Conservation (phyloP, 2,329 filamentous ascomycete species). For the Clonostachys chloroleuca region DNA sequence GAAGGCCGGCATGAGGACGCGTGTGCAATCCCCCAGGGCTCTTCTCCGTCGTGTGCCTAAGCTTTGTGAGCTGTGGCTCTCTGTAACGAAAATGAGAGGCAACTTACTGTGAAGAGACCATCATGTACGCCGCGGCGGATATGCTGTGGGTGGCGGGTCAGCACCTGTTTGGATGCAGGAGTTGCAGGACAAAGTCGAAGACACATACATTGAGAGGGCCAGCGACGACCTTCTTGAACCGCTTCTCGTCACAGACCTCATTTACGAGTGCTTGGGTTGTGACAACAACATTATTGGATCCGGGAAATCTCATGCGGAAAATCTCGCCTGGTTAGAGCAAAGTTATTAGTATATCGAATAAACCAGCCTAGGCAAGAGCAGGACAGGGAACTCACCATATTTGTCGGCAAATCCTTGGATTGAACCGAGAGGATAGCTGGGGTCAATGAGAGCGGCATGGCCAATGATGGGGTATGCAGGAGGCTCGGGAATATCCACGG, state of each 20-base stretch:
- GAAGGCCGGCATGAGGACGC: constrained; percentile 63
- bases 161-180: constrained; percentile 24
- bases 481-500: constrained; percentile 52
- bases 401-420: constrained; percentile 51
- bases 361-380: not conserved
- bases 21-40: constrained; percentile 64
- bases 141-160: constrained; percentile 27
- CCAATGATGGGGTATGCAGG: constrained; percentile 61
- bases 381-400: constrained; percentile 43
- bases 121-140: constrained; percentile 58
- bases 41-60: constrained; percentile 1
- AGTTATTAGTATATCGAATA: not conserved
- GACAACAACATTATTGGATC: constrained; percentile 43
- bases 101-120: constrained; percentile 56
- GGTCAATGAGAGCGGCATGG: constrained; percentile 56
- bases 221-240: constrained; percentile 57
- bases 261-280: constrained; percentile 52
- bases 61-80: not conserved
- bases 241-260: constrained; percentile 60
- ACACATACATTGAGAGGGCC: constrained; percentile 33
- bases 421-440: constrained; percentile 46
- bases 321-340: constrained; percentile 22
- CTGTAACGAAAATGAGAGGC: not conserved
- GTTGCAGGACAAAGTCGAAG: not conserved
- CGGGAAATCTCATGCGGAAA: constrained; percentile 12